Conservation (phyloP, 2,329 filamentous ascomycete species). For the Ophiostoma quercus region DNA sequence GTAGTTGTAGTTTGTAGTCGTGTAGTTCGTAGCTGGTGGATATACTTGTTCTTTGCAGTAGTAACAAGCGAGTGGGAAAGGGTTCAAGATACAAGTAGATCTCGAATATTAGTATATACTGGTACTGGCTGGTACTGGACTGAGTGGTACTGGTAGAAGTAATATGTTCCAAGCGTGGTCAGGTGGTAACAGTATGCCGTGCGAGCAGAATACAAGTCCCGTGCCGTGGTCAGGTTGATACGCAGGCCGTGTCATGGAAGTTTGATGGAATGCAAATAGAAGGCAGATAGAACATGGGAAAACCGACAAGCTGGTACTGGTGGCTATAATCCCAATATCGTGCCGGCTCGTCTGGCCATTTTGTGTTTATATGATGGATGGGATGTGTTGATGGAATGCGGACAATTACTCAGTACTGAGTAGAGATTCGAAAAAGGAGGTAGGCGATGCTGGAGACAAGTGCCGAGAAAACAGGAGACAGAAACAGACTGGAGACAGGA, state of each 20-base stretch:
- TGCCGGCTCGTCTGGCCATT: not conserved
- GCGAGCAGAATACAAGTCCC: conserved; percentile 1
- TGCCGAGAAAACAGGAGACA: not conserved
- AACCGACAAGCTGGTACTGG: not conserved
- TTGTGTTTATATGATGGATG: conserved; percentile 18
- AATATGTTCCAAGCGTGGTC: not conserved
- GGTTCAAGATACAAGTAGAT: not conserved
- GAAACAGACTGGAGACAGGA: conserved; percentile 1
- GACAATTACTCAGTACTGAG: not conserved
- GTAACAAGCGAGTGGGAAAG: not conserved
- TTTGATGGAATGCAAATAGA: not conserved
- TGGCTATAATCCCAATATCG: not conserved
- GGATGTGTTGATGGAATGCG: not conserved
- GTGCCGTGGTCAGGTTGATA: not conserved
- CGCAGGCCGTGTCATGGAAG: not conserved
- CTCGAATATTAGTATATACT: not conserved
- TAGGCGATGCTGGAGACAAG: not conserved
- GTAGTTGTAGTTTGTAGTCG: not conserved
- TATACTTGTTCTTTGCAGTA: not conserved
- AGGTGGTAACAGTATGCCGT: not conserved
- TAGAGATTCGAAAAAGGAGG: not conserved
- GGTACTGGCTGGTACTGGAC: not conserved
- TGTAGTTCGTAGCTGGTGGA: not conserved
- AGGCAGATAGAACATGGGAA: not conserved
- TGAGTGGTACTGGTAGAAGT: not conserved